Percentiles rank a stretch among this genome's conserved stretches.
phyloP scores from a whole-genome alignment of 2,329 filamentous ascomycete genomes.

The Cryoendolithus antarcticus region DNA sequence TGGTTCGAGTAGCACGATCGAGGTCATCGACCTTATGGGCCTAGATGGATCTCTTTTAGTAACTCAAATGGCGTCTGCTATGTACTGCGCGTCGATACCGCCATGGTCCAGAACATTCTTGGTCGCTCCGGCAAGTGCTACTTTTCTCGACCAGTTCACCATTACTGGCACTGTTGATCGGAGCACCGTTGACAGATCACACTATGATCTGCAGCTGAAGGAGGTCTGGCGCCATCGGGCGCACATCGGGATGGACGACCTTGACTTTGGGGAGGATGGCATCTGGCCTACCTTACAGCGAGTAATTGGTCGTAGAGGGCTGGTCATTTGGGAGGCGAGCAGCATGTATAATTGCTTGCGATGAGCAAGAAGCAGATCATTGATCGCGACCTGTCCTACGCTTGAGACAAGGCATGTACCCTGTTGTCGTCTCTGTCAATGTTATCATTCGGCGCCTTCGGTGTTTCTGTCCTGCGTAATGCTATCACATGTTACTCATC shows the following conservation, averaged over 20 bases:
- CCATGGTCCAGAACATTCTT: conserved; percentile 35
- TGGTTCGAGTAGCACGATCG: conserved; percentile 9
- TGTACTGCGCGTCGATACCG: no score
- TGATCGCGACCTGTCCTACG: background rate
- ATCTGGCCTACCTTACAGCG: conserved; percentile 57
- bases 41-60: conserved; percentile 40
- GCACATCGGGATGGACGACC: conserved; percentile 67
- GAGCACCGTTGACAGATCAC: background rate
- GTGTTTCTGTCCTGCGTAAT: conserved; percentile 2
- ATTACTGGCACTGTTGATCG: background rate
- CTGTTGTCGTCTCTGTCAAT: background rate
- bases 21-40: conserved; percentile 64
- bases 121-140: conserved; percentile 61
- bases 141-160: conserved; percentile 50
- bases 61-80: background rate
- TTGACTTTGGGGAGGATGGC: conserved; percentile 68
- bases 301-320: conserved; percentile 39
- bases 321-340: conserved; percentile 32
- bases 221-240: conserved; percentile 56
- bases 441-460: background rate
- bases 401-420: background rate
- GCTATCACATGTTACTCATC: conserved; percentile 2
- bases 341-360: conserved; percentile 20
- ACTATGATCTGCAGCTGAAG: conserved; percentile 43
- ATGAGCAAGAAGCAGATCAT: conserved; percentile 5